Evolutionary conservation across 257 asterid species (phyloP).

Genomic region (Jaltomata sinuosa): DNA sequence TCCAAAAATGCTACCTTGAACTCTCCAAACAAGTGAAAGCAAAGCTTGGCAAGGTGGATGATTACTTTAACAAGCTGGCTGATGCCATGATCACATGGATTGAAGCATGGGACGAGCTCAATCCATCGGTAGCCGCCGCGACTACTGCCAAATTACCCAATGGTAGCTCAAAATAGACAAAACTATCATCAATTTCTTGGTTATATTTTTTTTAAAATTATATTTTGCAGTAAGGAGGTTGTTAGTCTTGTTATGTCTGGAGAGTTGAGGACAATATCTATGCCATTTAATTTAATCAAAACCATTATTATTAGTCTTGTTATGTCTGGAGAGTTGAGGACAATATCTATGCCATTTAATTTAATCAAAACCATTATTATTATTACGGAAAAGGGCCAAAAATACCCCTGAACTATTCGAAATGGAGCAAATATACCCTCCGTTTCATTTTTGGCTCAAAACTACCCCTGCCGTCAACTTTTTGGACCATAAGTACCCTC

Average conservation of each 20-base stretch:
- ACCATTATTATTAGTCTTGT: no score
- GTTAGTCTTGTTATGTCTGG: neutral
- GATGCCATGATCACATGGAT: conserved; percentile 61
- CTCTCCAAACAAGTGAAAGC: conserved; percentile 55
- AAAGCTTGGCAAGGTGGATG: conserved; percentile 48
- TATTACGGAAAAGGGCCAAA: no score
- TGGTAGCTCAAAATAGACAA: conserved; percentile 10
- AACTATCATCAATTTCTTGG: neutral
- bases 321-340: no score
- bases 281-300: neutral
- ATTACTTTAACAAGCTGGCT: conserved; percentile 43
- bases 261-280: neutral
- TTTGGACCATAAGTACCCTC: no score
- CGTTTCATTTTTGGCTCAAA: no score
- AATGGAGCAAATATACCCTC: no score
- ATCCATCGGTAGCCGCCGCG: conserved; percentile 7
- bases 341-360: no score
- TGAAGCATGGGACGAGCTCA: conserved; percentile 59
- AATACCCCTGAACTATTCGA: no score
- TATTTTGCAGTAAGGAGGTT: neutral
- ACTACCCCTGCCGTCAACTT: no score
- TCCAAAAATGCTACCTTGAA: conserved; percentile 46
- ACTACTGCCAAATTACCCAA: neutral
- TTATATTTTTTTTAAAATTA: neutral
- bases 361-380: no score